Conservation (phyloP, 352 stramenopile species). For the Pythium biforme region DNA sequence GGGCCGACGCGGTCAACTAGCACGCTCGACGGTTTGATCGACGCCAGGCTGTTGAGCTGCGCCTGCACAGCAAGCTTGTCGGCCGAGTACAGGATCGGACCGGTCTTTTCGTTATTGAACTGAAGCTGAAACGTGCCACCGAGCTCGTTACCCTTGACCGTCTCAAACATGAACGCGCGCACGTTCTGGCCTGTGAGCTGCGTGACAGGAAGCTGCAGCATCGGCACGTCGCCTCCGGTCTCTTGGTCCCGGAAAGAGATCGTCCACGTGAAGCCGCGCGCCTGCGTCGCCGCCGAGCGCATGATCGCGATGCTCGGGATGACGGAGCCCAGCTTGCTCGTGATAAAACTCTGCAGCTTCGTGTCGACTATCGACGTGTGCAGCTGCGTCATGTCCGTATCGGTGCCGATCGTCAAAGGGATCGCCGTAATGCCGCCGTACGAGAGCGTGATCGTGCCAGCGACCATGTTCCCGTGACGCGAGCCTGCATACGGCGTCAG, state of each 20-base stretch:
- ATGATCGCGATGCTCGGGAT: constrained; percentile 54
- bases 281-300: constrained; percentile 60
- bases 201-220: constrained; percentile 38
- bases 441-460: constrained; percentile 71
- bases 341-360: constrained; percentile 42
- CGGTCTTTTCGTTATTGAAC: constrained; percentile 94
- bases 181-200: constrained; percentile 37
- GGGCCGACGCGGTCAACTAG: constrained; percentile 68
- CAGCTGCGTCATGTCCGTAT: constrained; percentile 37
- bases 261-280: constrained; percentile 77
- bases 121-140: constrained; percentile 90
- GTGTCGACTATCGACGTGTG: constrained; percentile 36
- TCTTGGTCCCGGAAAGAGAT: constrained; percentile 60
- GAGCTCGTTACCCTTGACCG: constrained; percentile 86
- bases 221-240: constrained; percentile 85
- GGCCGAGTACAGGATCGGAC: constrained; percentile 86
- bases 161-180: constrained; percentile 60
- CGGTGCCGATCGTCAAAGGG: constrained; percentile 39
- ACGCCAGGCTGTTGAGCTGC: constrained; percentile 91
- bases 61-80: constrained; percentile 79
- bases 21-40: constrained; percentile 91
- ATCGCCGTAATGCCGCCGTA: constrained; percentile 44
- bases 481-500: constrained; percentile 59
- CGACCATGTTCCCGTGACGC: constrained; percentile 90
- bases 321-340: constrained; percentile 29